Base-by-base conservation (phyloP, 1,139 yeast genomes). In the Yamadazyma blattariae region DNA sequence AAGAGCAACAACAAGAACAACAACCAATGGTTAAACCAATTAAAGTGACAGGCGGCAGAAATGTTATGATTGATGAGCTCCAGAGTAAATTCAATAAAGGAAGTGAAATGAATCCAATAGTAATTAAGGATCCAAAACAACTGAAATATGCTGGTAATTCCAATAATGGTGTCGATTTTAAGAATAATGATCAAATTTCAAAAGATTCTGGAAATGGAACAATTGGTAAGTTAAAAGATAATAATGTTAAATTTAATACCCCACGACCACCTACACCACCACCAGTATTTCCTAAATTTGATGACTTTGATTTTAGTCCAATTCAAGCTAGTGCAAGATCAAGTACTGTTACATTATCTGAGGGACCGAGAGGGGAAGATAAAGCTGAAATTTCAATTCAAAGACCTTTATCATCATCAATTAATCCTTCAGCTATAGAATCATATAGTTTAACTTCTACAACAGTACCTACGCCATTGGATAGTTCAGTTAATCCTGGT, bases 221-320 rank as follows among this genome's bases (percentile, higher is more conserved):
- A 6, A 14, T 30, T 21, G 34, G 25, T 7, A 34, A 32, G 6
- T 29, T 40, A 24, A 37, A 34, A 17, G 42, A 37, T 19, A 35
- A 25, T 16, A 29, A 24, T n/a, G 26, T 24, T 7, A 17, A 22
- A 3, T 40, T 39, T 20, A 33, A 13, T 25, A 22, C 34, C 5
- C 40, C 44, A 7, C 34, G 56, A 22, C 54, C 54, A 18, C 54
- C 54, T 6, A 52, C 57, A 2, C 57, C 57, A 4, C 56, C 56
- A 12, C 35, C 37, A 11, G 12, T 41, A 8, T 39, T 44, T 28
- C 14, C 29, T 7, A 26, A 32, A 27, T 13, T 13, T 22, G 30
- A 29, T 29, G 32, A 23, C 10, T 26, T 26, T 26, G 28, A 26
- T 16, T 26, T 26, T 7, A 26, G 12, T 16, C 28, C 17, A 23